Percentiles rank a stretch among this genome's conserved stretches.
phyloP scores from a whole-genome alignment of 805 yeast genomes.

The Metschnikowia baotianmanensis region DNA sequence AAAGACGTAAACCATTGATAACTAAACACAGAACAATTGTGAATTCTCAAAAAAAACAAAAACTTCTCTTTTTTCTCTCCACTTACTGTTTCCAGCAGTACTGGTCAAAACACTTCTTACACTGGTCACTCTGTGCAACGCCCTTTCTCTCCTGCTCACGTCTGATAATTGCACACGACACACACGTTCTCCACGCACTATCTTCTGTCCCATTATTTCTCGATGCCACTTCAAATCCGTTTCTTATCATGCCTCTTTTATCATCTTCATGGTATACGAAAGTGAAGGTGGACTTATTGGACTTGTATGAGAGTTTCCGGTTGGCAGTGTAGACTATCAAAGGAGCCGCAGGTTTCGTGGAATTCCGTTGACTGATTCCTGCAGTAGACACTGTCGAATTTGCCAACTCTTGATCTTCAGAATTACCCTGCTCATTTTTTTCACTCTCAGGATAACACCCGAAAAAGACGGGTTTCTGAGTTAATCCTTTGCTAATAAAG shows the following conservation, averaged over 20 bases:
- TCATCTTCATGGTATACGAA: slow-evolving; percentile 21
- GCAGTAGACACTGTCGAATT: neutral
- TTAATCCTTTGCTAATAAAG: slow-evolving; percentile 16
- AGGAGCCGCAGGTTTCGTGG: slow-evolving; percentile 1
- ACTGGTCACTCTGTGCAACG: slow-evolving; percentile 57
- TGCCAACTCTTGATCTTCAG: slow-evolving; percentile 1
- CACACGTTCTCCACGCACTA: slow-evolving; percentile 64
- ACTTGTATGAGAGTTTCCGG: slow-evolving; percentile 23
- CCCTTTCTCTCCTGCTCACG: slow-evolving; percentile 70
- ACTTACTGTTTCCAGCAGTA: slow-evolving; percentile 71
- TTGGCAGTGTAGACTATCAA: slow-evolving; percentile 27
- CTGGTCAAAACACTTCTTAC: slow-evolving; percentile 62
- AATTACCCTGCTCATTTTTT: neutral
- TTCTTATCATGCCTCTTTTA: slow-evolving; percentile 22
- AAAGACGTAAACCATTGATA: too few relatives aligned
- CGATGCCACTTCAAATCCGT: slow-evolving; percentile 25
- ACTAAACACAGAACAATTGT: neutral
- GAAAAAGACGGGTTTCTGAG: slow-evolving; percentile 21
- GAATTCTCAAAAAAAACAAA: neutral
- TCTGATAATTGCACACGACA: slow-evolving; percentile 79
- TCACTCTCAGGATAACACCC: slow-evolving; percentile 21
- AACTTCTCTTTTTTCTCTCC: neutral
- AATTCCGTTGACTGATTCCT: slow-evolving; percentile 4
- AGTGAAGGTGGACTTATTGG: slow-evolving; percentile 24
- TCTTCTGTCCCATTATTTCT: slow-evolving; percentile 61